Conservation (phyloP, 2,329 filamentous ascomycete species). For the Microascus cirrosus region DNA sequence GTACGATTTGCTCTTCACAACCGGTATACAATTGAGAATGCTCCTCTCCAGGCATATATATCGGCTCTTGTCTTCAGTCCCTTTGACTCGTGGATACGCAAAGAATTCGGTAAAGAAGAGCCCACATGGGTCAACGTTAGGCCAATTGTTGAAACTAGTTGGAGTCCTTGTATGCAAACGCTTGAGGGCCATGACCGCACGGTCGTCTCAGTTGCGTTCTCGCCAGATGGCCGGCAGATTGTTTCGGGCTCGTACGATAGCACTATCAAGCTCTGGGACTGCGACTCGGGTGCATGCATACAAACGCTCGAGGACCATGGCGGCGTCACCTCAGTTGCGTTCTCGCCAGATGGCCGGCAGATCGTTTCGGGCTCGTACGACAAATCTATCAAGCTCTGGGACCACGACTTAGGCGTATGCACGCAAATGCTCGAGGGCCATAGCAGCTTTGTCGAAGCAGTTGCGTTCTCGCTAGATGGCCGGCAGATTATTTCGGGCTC, state of each 20-base stretch:
- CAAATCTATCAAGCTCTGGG: too few relatives aligned
- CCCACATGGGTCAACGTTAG: not conserved
- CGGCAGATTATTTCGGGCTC: too few relatives aligned
- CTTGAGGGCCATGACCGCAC: not conserved
- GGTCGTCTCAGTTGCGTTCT: conserved; percentile 8
- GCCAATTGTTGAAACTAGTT: not conserved
- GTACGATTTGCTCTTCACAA: conserved; percentile 14
- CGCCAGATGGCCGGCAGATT: conserved; percentile 3
- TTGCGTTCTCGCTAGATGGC: too few relatives aligned
- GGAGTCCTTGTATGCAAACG: not conserved
- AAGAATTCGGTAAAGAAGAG: not conserved
- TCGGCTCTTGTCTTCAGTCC: conserved; percentile 17
- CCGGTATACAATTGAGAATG: conserved; percentile 14
- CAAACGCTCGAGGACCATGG: not conserved
- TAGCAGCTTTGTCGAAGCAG: too few relatives aligned
- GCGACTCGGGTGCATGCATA: not conserved
- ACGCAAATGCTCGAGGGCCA: too few relatives aligned
- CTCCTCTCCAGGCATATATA: too few relatives aligned
- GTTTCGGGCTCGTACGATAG: conserved; percentile 3
- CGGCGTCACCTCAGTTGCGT: conserved; percentile 1
- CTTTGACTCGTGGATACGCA: not conserved
- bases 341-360: conserved; percentile 7
- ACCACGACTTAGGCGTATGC: not conserved
- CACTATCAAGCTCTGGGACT: conserved; percentile 8
- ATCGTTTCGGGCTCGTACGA: conserved; percentile 5